Evolutionary conservation across 2,329 filamentous ascomycete genomes (phyloP).

Genomic region (Aspergillus tubingensis): DNA sequence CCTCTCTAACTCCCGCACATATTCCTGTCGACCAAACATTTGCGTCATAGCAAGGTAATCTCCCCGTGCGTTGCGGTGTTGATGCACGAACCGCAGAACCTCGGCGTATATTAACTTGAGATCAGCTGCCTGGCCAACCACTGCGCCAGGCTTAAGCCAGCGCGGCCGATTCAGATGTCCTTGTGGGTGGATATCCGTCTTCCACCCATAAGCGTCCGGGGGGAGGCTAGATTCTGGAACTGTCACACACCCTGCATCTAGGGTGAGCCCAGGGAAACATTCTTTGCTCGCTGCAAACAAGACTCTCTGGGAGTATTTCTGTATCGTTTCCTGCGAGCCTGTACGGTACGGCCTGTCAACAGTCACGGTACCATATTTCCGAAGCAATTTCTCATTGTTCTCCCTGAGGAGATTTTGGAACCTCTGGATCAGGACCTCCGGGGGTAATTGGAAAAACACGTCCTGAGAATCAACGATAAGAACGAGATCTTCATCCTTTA

Average conservation of each 20-base stretch:
- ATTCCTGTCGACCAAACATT: slow-evolving; percentile 57
- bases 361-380: slow-evolving; percentile 50
- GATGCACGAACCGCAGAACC: slow-evolving; percentile 42
- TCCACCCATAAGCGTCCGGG: slow-evolving; percentile 50
- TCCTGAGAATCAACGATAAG: slow-evolving; percentile 66
- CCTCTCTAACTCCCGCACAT: slow-evolving; percentile 48
- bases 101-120: slow-evolving; percentile 50
- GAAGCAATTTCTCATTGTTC: slow-evolving; percentile 55
- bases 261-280: slow-evolving; percentile 48
- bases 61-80: slow-evolving; percentile 32
- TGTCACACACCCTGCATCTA: slow-evolving; percentile 55
- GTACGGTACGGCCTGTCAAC: slow-evolving; percentile 23
- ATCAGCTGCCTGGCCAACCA: slow-evolving; percentile 56
- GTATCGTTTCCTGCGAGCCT: slow-evolving; percentile 28
- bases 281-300: slow-evolving; percentile 59
- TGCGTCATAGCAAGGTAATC: slow-evolving; percentile 54
- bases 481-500: slow-evolving; percentile 62
- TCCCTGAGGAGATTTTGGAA: slow-evolving; percentile 59
- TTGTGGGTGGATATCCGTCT: slow-evolving; percentile 44
- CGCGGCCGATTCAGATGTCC: slow-evolving; percentile 47
- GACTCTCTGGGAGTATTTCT: slow-evolving; percentile 55
- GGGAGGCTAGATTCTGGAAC: slow-evolving; percentile 56
- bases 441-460: slow-evolving; percentile 66
- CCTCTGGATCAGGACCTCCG: slow-evolving; percentile 62
- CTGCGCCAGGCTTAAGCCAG: slow-evolving; percentile 51